Evolutionary conservation across 768 basidiomycete genomes (phyloP).

Genomic region (Lactarius evosmus): DNA sequence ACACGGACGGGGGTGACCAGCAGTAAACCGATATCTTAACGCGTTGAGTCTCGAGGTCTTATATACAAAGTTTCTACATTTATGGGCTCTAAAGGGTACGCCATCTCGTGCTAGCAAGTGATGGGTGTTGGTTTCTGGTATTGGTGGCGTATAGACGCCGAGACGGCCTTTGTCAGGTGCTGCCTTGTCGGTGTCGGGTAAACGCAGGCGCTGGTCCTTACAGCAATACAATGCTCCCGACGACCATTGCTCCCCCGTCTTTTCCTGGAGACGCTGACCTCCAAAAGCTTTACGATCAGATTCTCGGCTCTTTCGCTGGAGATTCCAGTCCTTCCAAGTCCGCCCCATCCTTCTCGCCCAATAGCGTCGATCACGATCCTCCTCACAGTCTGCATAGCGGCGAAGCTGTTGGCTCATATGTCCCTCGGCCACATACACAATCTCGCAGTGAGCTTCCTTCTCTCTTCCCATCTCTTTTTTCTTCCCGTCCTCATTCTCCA

Average conservation of each 20-base stretch:
- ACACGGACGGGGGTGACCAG: no score
- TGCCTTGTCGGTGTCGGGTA: no score
- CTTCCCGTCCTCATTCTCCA: background rate
- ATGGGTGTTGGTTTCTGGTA: no score
- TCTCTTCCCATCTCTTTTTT: background rate
- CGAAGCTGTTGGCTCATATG: slow-evolving; percentile 17
- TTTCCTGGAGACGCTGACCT: slow-evolving; percentile 59
- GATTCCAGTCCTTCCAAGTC: slow-evolving; percentile 38
- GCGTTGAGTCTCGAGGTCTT: no score
- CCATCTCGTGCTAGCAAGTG: no score
- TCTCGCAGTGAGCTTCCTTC: slow-evolving; percentile 9
- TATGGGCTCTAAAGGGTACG: no score
- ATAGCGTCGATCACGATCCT: slow-evolving; percentile 24
- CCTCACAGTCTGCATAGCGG: slow-evolving; percentile 28
- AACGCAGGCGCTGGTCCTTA: no score
- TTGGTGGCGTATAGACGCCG: no score
- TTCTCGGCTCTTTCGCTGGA: slow-evolving; percentile 64
- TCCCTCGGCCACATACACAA: slow-evolving; percentile 5
- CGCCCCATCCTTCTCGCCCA: slow-evolving; percentile 18
- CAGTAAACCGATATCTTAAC: no score
- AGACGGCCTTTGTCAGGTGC: no score
- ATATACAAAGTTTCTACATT: no score
- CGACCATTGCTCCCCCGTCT: slow-evolving; percentile 18
- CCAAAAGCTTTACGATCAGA: slow-evolving; percentile 70
- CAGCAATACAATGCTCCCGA: slow-evolving; percentile 22